Evolutionary conservation across 2,329 filamentous ascomycete genomes (phyloP), one percentile per base, ranked within the genome.

Genomic region (Colletotrichum sp.): DNA sequence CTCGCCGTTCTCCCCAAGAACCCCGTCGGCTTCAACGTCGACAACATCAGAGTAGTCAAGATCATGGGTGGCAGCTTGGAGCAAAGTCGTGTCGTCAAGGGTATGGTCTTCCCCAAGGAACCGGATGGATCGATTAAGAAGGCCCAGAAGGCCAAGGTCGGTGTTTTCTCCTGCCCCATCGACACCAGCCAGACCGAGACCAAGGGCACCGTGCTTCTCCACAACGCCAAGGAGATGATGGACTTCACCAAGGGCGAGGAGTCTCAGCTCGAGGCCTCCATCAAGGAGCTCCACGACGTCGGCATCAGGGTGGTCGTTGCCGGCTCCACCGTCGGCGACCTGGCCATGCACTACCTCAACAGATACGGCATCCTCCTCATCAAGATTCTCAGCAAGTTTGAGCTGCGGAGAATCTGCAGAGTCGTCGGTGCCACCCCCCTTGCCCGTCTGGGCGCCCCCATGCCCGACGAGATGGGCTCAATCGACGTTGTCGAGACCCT

Each of bases 401-500:
- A 99, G 87, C 92, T 99, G 76, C 94, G 97, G 80, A 92, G 97
- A 81, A 89, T 98, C 81, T 99, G 97, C 90, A 94, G 97, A 77
- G 97, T 99, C 28, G 96, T 98, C 68, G 96, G 96, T 77, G 97
- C 97, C 72, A 98, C 97, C 16, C 97, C 97, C n/a, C 91, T 99
- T 77, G 97, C 97, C 69, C 94, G 97, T 81, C 90, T 99, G 63
- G 97, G 97, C 78, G 97, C 97, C 18, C 97, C 97, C 59, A 99
- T 99, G 97, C 97, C 97, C n/a, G 97, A 99, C 80, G 97, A 99
- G 90, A 98, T 98, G 96, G 97, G 97, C 78, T 94, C 87, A 80
- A 92, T 99, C 78, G 97, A 99, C 83, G 86, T 99, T 73, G 97
- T 99, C 36, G 97, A 99, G 90, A 98, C 97, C 2, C 90, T 97